Evolutionary conservation across 1,139 yeast genomes (phyloP).

Genomic region (Trichomonascaceae sp.): DNA sequence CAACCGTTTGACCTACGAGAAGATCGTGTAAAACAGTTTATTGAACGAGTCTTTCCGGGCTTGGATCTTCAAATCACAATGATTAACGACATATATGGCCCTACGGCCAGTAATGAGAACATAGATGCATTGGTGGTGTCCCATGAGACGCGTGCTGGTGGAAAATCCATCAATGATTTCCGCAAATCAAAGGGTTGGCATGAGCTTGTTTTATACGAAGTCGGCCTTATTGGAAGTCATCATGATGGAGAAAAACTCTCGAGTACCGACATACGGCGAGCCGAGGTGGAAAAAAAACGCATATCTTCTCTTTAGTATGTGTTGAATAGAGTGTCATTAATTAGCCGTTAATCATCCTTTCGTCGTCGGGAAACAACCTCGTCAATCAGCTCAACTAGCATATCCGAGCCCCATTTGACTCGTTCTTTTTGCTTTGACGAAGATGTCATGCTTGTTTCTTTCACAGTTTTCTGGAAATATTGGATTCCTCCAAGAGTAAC

Average conservation of each 20-base stretch:
- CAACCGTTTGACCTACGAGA: conserved; percentile 54
- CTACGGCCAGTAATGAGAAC: conserved; percentile 71
- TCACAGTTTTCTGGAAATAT: conserved; percentile 53
- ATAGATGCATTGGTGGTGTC: conserved; percentile 80
- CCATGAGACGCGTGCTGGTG: conserved; percentile 74
- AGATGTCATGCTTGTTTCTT: conserved; percentile 21
- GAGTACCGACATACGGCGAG: conserved; percentile 55
- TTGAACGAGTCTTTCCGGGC: conserved; percentile 42
- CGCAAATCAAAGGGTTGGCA: conserved; percentile 54
- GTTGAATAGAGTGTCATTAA: not conserved
- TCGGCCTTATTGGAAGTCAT: conserved; percentile 59
- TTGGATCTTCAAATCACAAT: conserved; percentile 45
- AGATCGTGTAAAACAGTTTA: conserved; percentile 42
- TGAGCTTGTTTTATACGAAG: conserved; percentile 49
- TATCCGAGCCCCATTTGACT: conserved; percentile 64
- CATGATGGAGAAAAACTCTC: conserved; percentile 71
- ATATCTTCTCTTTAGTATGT: not conserved
- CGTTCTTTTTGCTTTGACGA: conserved; percentile 50
- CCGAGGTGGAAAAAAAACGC: conserved; percentile 19
- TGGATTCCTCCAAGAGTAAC: conserved; percentile 65
- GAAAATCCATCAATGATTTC: conserved; percentile 57
- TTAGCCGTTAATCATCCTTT: not conserved
- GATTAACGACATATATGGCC: conserved; percentile 87
- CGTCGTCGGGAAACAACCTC: conserved; percentile 35
- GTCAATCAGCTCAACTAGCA: conserved; percentile 49